phyloP scores from a whole-genome alignment of 805 yeast genomes.

The Metschnikowia santaceciliae region DNA sequence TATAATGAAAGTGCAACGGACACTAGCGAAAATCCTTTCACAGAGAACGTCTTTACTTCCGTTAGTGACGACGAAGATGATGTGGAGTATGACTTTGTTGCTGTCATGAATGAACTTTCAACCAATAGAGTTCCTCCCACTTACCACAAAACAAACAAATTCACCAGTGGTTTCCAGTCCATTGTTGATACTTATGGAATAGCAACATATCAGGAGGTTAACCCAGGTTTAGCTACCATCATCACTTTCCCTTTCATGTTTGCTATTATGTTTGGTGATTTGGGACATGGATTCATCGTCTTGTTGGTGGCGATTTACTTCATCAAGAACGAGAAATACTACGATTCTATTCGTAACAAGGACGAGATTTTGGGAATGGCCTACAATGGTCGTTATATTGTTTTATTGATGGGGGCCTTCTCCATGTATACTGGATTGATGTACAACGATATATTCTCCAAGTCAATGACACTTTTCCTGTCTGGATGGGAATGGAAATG shows the following conservation, averaged over 20 bases:
- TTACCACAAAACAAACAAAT: constrained; percentile 64
- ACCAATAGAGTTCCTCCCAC: constrained; percentile 72
- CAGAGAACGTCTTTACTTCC: neutral
- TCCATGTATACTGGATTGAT: constrained; percentile 73
- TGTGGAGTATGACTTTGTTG: constrained; percentile 19
- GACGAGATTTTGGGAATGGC: constrained; percentile 81
- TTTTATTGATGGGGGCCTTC: constrained; percentile 65
- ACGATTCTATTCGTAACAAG: constrained; percentile 51
- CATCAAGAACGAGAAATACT: constrained; percentile 50
- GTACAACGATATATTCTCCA: constrained; percentile 70
- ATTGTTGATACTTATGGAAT: constrained; percentile 77
- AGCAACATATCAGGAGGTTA: constrained; percentile 70
- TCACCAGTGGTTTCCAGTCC: constrained; percentile 64
- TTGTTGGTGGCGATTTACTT: constrained; percentile 51
- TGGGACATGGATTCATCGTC: constrained; percentile 71
- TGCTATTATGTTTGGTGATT: constrained; percentile 81
- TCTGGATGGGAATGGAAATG: constrained; percentile 65
- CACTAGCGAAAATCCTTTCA: constrained; percentile 6
- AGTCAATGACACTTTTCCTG: constrained; percentile 60
- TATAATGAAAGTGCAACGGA: constrained; percentile 7
- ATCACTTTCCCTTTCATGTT: constrained; percentile 80
- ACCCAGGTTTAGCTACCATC: constrained; percentile 70
- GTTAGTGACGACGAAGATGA: constrained; percentile 20
- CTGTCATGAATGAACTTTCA: constrained; percentile 52
- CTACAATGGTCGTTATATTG: constrained; percentile 63